Conservation (phyloP, 2,329 filamentous ascomycete species). For the Colletotrichum zoysiae region DNA sequence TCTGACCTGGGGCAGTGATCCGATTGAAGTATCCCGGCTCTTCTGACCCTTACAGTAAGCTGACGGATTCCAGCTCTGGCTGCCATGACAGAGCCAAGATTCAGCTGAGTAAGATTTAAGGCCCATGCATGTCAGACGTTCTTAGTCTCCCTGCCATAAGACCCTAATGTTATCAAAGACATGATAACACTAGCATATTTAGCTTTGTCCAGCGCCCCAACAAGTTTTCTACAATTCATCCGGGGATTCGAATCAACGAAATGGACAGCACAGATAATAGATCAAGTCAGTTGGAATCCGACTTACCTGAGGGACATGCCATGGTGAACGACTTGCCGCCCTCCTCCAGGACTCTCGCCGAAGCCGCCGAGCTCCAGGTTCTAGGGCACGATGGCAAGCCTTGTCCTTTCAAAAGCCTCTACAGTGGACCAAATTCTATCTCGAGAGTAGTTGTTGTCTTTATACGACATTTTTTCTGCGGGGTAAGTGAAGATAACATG, state of each 20-base stretch:
- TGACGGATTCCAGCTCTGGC: not conserved
- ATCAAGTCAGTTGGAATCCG: not conserved
- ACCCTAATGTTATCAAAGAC: not conserved
- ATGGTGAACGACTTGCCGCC: not conserved
- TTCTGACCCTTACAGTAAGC: not conserved
- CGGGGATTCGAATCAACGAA: not conserved
- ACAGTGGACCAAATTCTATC: not conserved
- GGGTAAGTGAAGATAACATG: not conserved
- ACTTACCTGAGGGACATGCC: not conserved
- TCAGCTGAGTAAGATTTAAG: not conserved
- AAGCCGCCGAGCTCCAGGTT: conserved; percentile 6
- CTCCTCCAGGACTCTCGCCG: not conserved
- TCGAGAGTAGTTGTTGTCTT: not conserved
- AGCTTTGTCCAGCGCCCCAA: too few relatives aligned
- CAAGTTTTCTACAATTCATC: not conserved
- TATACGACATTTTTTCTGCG: not conserved
- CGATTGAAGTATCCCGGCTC: too few relatives aligned
- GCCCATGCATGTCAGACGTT: not conserved
- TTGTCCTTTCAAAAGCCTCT: not conserved
- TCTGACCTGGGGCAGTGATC: too few relatives aligned
- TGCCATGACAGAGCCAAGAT: not conserved
- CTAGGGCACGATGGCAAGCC: not conserved
- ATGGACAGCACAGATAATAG: not conserved
- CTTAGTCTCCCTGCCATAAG: not conserved
- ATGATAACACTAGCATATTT: not conserved